These are phyloP conservation scores for Simmondsia chinensis DNA, from an alignment of 148 eudicot species.

Conservation along the genomic window DNA sequence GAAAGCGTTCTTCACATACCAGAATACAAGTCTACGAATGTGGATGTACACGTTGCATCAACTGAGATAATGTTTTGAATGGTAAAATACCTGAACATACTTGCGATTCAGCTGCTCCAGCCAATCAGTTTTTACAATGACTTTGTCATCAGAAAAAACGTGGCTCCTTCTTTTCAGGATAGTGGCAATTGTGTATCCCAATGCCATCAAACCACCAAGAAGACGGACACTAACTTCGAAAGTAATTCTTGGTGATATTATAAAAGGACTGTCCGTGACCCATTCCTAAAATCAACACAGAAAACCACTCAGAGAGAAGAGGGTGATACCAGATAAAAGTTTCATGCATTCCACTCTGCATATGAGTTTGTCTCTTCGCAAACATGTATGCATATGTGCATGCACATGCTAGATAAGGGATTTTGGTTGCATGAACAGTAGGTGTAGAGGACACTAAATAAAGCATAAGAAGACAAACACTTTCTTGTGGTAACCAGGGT, in stretches of 20 bases:
- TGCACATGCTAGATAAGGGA: no score
- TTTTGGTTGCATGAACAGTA: no score
- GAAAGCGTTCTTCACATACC: no score
- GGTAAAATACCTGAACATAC: constrained; percentile 69
- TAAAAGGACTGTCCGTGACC: constrained; percentile 93
- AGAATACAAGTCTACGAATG: no score
- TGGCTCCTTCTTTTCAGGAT: constrained; percentile 93
- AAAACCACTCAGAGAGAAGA: constrained; percentile 9
- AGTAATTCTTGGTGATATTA: constrained; percentile 93
- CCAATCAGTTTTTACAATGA: constrained; percentile 86
- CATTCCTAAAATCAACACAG: constrained; percentile 72
- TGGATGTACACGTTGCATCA: constrained; percentile 1
- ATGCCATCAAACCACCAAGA: constrained; percentile 95
- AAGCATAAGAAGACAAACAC: no score
- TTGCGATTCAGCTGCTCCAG: constrained; percentile 85
- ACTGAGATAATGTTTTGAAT: not conserved
- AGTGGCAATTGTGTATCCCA: constrained; percentile 93
- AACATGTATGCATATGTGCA: no score
- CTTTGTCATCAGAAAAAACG: constrained; percentile 65
- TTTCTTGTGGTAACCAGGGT: no score
- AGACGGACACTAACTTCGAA: constrained; percentile 98
- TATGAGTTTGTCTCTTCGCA: no score
- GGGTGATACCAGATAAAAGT: constrained; percentile 1
- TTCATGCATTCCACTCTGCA: not conserved
- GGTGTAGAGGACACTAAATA: no score